Conservation (phyloP, 2,329 filamentous ascomycete species). For the Fusarium beomiforme region DNA sequence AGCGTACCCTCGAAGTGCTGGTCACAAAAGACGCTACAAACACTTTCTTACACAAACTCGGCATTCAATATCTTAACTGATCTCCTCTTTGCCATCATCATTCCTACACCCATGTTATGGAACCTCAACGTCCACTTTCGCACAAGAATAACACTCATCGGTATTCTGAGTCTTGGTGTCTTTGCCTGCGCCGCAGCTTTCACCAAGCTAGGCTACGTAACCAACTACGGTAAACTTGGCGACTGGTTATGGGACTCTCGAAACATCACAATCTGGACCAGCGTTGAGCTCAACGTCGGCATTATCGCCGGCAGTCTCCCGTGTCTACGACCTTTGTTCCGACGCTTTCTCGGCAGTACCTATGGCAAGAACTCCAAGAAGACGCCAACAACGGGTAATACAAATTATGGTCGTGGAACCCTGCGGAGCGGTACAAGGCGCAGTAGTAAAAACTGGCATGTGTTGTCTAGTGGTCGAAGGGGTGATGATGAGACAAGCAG, state of each 20-base stretch:
- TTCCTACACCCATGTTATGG: constrained; percentile 53
- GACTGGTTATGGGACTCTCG: constrained; percentile 58
- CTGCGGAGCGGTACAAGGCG: constrained; percentile 37
- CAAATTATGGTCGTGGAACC: constrained; percentile 39
- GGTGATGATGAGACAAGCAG: constrained; percentile 42
- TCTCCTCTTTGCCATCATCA: constrained; percentile 51
- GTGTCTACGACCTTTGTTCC: constrained; percentile 49
- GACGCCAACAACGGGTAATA: constrained; percentile 39
- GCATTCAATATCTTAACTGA: constrained; percentile 50
- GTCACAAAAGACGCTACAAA: constrained; percentile 49
- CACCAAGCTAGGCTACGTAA: constrained; percentile 53
- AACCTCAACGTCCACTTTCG: constrained; percentile 53
- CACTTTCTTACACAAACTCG: constrained; percentile 55
- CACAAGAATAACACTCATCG: constrained; percentile 52
- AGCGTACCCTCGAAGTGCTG: constrained; percentile 54
- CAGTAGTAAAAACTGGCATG: constrained; percentile 39
- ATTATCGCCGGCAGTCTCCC: constrained; percentile 52
- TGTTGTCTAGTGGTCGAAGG: constrained; percentile 34
- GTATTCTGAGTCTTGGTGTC: constrained; percentile 55
- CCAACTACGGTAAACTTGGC: constrained; percentile 51
- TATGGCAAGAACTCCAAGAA: constrained; percentile 45
- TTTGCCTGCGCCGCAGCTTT: constrained; percentile 57
- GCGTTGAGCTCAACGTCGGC: constrained; percentile 51
- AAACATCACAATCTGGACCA: constrained; percentile 59
- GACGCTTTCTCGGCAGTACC: constrained; percentile 44